Conservation (phyloP, 495 filamentous ascomycete species). For the Clohesyomyces aquaticus region DNA sequence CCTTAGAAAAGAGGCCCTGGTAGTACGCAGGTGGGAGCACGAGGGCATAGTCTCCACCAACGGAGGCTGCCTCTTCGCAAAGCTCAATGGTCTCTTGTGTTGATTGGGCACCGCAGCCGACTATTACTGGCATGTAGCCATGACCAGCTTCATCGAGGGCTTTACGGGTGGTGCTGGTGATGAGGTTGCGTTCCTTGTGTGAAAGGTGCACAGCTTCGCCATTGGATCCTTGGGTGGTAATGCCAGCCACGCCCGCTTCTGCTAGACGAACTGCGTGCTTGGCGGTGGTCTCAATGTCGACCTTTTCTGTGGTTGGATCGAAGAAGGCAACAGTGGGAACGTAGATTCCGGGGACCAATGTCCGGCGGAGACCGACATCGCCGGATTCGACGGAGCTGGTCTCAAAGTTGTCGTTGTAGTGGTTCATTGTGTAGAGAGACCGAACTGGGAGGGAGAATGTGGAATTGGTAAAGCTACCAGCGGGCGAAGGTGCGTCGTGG, state of each 20-base stretch:
- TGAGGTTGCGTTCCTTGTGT: constrained; percentile 48
- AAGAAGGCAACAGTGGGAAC: constrained; percentile 50
- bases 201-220: constrained; percentile 59
- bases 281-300: constrained; percentile 69
- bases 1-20: constrained; percentile 64
- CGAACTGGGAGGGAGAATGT: constrained; percentile 37
- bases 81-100: constrained; percentile 84
- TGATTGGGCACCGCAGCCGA: constrained; percentile 81
- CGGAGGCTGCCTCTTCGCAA: constrained; percentile 71
- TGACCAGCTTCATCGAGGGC: constrained; percentile 73
- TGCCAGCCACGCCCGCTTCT: constrained; percentile 73
- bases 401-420: constrained; percentile 39
- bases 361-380: constrained; percentile 39
- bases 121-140: constrained; percentile 73
- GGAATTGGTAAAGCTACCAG: constrained; percentile 26
- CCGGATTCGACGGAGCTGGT: constrained; percentile 42
- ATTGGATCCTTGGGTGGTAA: constrained; percentile 87
- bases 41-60: constrained; percentile 83
- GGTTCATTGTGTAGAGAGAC: constrained; percentile 35
- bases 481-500: constrained; percentile 36
- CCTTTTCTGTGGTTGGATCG: constrained; percentile 50
- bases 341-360: constrained; percentile 45
- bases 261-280: constrained; percentile 85
- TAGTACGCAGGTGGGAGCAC: constrained; percentile 89
- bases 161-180: constrained; percentile 74